Evolutionary conservation across 1,284 basidiomycete species (phyloP).

Genomic region (Trametes versicolor): DNA sequence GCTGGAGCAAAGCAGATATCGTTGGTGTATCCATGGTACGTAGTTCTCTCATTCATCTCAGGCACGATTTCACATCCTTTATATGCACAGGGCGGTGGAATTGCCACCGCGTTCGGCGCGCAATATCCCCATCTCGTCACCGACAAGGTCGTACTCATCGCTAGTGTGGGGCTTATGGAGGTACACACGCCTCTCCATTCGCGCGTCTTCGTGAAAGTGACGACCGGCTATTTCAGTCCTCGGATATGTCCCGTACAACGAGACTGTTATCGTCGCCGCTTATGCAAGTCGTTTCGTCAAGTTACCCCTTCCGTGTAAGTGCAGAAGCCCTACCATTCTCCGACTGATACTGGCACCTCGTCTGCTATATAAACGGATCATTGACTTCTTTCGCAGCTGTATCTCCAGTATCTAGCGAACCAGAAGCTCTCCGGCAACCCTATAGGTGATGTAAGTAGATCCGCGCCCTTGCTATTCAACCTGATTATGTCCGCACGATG

Average conservation of each 20-base stretch:
- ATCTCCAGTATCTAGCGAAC: conserved; percentile 57
- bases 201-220: neutral
- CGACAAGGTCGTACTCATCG: conserved; percentile 69
- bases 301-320: conserved; percentile 65
- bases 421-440: conserved; percentile 45
- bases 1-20: conserved; percentile 71
- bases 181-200: conserved; percentile 44
- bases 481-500: neutral
- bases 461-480: neutral
- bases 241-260: conserved; percentile 72
- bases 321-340: neutral
- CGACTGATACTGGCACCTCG: too few species aligned
- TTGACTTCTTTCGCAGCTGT: conserved; percentile 48
- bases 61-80: neutral
- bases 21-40: conserved; percentile 79
- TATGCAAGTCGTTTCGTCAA: conserved; percentile 69
- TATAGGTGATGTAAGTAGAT: conserved; percentile 49
- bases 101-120: conserved; percentile 73
- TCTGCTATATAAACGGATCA: neutral
- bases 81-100: conserved; percentile 67
- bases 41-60: conserved; percentile 1
- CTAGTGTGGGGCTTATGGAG: conserved; percentile 74
- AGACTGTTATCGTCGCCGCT: conserved; percentile 79
- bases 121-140: conserved; percentile 77
- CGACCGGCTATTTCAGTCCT: conserved; percentile 50